These are phyloP conservation scores for Myxozyma melibiosi DNA, from an alignment of 805 yeast genomes.

Conservation along the genomic window DNA sequence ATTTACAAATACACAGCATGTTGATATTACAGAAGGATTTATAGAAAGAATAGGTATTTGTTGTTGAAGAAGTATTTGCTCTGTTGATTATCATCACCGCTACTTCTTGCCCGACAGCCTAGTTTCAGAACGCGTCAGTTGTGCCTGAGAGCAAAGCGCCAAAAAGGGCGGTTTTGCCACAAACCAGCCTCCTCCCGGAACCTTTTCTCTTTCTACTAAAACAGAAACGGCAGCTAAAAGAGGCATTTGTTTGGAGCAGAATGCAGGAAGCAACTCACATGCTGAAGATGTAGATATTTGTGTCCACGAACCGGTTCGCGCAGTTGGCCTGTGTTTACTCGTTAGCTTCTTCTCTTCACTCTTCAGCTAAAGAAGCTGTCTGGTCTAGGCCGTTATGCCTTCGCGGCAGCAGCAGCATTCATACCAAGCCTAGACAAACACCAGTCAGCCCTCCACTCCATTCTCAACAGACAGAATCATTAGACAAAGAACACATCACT, in stretches of 20 bases:
- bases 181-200: background rate
- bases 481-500: slow-evolving; percentile 13
- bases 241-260: too few species aligned
- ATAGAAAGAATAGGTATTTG: too few species aligned
- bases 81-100: too few species aligned
- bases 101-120: too few species aligned
- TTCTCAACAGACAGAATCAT: background rate
- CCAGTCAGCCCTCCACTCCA: background rate
- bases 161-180: background rate
- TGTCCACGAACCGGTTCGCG: slow-evolving; percentile 81
- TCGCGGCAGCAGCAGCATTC: too few species aligned
- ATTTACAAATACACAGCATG: too few species aligned
- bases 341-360: background rate
- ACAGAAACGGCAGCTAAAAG: too few species aligned
- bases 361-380: too few species aligned
- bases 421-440: slow-evolving; percentile 11
- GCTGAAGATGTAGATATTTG: slow-evolving; percentile 81
- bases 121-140: background rate
- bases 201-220: background rate
- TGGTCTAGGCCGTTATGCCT: background rate
- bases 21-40: too few species aligned
- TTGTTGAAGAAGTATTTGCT: too few species aligned
- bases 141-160: background rate
- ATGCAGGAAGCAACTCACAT: too few species aligned
- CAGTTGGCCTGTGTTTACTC: slow-evolving; percentile 62